Evolutionary conservation across 768 basidiomycete species (phyloP), one percentile per base, ranked within the genome.

Genomic region (Tephrocybe sp.): DNA sequence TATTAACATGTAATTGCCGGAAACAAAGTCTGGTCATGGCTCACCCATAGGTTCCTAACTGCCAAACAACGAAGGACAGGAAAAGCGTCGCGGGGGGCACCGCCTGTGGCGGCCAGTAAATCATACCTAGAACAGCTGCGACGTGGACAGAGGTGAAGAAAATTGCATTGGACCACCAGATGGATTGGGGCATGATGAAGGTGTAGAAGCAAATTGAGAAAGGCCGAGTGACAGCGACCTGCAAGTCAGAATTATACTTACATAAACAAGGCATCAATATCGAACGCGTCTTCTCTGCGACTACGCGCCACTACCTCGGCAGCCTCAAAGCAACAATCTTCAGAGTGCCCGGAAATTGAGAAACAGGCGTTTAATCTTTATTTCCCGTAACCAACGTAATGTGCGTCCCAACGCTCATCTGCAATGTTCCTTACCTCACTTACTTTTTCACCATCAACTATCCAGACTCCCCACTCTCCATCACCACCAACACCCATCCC

Each of bases 391-490:
- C 32, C 37, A 6, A 21, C 20, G 7, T 53, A 37, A 50, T 65
- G 62, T 38, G 65, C 59, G 10, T 62, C 60, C 62, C 65, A 66
- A 47, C 63, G 53, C 17, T 51, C 56, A 51, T 85, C 81, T 3
- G 74, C 73, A 17, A 78, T 68, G 32, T 70, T 61, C 61, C 80
- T 76, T 38, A 86, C 81, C 51, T 70, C 69, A 33, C 74, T 66
- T 15, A 92, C 71, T 32, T 68, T 72, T 12, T 75, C 70, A 56
- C 76, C 75, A 25, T 74, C 73, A 3, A 89, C 86, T 36, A 71
- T 70, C 89, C 88, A 93, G 1, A 88, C 63, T 0, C 70, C 69
- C 89, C 89, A 90, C 53, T 85, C 86, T 1, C 72, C 66, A 21
- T 73, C 70, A 9, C 69, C 73, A 24, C 72, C 77, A 15, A 71